Evolutionary conservation across 768 basidiomycete genomes (phyloP).

Genomic region (Termitomyces sp.): DNA sequence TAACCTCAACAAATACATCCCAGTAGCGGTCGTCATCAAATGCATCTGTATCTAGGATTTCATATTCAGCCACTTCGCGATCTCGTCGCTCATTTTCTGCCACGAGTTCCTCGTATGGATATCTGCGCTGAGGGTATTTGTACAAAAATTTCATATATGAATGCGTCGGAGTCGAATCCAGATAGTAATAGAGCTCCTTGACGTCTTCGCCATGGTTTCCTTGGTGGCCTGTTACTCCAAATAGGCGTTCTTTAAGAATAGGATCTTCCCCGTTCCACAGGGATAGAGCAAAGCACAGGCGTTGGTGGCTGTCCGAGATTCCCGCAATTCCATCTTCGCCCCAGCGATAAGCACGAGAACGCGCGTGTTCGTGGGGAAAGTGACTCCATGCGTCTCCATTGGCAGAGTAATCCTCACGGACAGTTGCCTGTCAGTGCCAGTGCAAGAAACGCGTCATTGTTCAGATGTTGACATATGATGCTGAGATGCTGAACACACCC

Average conservation of each 20-base stretch:
- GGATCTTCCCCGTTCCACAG: slow-evolving; percentile 95
- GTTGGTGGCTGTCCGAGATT: slow-evolving; percentile 95
- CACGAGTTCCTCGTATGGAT: slow-evolving; percentile 93
- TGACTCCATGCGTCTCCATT: slow-evolving; percentile 96
- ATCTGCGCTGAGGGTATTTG: slow-evolving; percentile 93
- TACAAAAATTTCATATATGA: slow-evolving; percentile 99
- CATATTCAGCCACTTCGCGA: slow-evolving; percentile 87
- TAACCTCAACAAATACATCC: slow-evolving; percentile 97
- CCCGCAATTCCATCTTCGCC: slow-evolving; percentile 98
- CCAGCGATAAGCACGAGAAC: slow-evolving; percentile 96
- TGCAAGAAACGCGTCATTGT: slow-evolving; percentile 15
- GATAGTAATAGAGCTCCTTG: slow-evolving; percentile 98
- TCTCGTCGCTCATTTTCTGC: slow-evolving; percentile 77
- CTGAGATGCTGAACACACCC: slow-evolving; percentile 55
- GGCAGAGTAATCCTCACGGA: slow-evolving; percentile 96
- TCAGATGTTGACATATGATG: neutral
- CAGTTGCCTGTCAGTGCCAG: slow-evolving; percentile 74
- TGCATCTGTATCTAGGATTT: slow-evolving; percentile 87
- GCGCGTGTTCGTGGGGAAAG: slow-evolving; percentile 90
- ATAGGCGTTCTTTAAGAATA: slow-evolving; percentile 95
- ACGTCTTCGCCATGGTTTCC: slow-evolving; percentile 99
- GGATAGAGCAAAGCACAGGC: slow-evolving; percentile 85
- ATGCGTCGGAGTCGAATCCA: slow-evolving; percentile 97
- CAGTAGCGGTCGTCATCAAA: slow-evolving; percentile 95
- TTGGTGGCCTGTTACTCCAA: slow-evolving; percentile 94